Percentiles rank a stretch among this genome's conserved stretches.
These are phyloP conservation scores for Curvularia eragrostidis DNA, from an alignment of 2,329 filamentous ascomycete species.

Conservation along the genomic window DNA sequence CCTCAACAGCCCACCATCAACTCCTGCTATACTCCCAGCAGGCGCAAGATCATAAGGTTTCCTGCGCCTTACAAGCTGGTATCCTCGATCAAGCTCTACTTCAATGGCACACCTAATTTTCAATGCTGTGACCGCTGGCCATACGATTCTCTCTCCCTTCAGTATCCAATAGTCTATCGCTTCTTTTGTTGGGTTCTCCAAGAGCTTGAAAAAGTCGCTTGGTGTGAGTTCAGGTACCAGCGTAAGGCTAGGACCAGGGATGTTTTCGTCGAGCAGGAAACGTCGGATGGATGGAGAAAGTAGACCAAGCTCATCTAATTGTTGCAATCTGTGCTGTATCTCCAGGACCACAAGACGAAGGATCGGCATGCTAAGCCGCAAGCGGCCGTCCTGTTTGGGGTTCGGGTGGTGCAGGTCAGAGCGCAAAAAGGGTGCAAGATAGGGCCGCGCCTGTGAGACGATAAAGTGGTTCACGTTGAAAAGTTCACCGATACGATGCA, in stretches of 20 bases:
- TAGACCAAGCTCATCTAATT: slow-evolving; percentile 78
- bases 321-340: slow-evolving; percentile 78
- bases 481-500: slow-evolving; percentile 77
- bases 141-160: slow-evolving; percentile 84
- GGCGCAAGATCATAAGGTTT: slow-evolving; percentile 49
- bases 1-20: slow-evolving; percentile 20
- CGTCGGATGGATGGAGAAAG: slow-evolving; percentile 73
- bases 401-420: slow-evolving; percentile 79
- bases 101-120: slow-evolving; percentile 85
- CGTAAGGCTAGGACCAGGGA: slow-evolving; percentile 79
- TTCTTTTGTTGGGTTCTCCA: slow-evolving; percentile 81
- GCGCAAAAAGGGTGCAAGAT: slow-evolving; percentile 83
- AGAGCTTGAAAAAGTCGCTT: slow-evolving; percentile 74
- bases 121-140: slow-evolving; percentile 85
- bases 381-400: slow-evolving; percentile 64
- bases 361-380: slow-evolving; percentile 63
- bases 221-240: slow-evolving; percentile 80
- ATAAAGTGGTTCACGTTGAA: slow-evolving; percentile 97
- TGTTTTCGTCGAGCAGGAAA: slow-evolving; percentile 81
- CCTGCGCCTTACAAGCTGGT: slow-evolving; percentile 74
- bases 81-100: slow-evolving; percentile 84
- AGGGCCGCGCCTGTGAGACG: slow-evolving; percentile 88
- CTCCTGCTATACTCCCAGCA: slow-evolving; percentile 17
- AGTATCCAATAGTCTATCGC: slow-evolving; percentile 85
- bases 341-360: slow-evolving; percentile 76